Base-by-base conservation (phyloP, 805 yeast genomes). In the Scheffersomyces amazonensis region DNA sequence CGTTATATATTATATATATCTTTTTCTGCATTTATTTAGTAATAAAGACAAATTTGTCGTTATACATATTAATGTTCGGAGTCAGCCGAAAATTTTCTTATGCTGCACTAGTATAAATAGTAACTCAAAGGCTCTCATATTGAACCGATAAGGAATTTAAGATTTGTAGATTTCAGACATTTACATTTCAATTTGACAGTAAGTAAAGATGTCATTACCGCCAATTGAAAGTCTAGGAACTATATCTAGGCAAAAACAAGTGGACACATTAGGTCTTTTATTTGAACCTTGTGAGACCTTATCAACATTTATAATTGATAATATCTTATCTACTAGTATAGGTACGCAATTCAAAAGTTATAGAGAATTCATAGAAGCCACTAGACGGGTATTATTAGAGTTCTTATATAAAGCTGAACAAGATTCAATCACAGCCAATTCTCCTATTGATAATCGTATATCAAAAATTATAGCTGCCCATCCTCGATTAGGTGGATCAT, bases 381-480 rank as follows among this genome's bases (percentile, higher is more conserved):
- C 70, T 2, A 65, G 85, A 35, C 16, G 29, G 0, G 53, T 52
- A 8, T 58, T 83, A 15, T 48, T 66, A 3, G 34, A 44, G 11
- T 58, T 71, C 23, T 52, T 68, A 7, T 34, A 41, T 8, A 45
- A 52, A 7, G 51, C 58, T 3, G 58, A 58, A 24, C 41, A 28
- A 12, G 60, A 48, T 31, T 48, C 50, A 36, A 47, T 41, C 42
- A 52, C 49, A 16, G 41, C 33, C 35, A 57, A 20, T 33, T 53
- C 22, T 32, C 56, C 51, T 0, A 37, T 54, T 5, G 48, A 50
- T 28, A 53, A 51, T 3, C 51, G 54, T 15, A 56, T 75, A 10
- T 52, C 70, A 31, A 63, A 73, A 28, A 87, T 90, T 40, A 78
- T 90, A n/a, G 81, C 87, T 1, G 96, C 96, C 0, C 97, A 89